These are phyloP conservation scores for Carex pumila DNA, from an alignment of 176 grass and related monocot genomes.

Conservation along the genomic window DNA sequence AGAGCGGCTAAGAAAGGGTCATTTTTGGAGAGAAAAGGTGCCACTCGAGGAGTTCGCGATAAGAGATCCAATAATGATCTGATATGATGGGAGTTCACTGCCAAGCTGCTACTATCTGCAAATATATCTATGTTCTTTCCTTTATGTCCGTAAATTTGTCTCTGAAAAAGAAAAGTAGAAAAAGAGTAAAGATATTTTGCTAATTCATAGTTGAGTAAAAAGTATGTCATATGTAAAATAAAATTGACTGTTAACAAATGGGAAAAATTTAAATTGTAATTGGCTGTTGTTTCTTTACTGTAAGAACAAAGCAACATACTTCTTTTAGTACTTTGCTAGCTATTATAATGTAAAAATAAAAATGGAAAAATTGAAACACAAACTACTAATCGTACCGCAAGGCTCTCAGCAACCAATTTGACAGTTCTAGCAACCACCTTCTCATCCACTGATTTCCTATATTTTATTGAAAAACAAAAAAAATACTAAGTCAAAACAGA, in stretches of 20 bases:
- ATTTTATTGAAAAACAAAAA: neutral
- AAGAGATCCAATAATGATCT: conserved; percentile 81
- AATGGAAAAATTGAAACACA: neutral
- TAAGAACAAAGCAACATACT: neutral
- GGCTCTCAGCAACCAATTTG: conserved; percentile 83
- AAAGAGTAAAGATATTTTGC: neutral
- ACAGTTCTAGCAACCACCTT: conserved; percentile 62
- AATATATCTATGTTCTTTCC: conserved; percentile 86
- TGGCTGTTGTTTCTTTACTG: neutral
- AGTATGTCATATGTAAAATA: neutral
- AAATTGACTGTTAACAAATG: neutral
- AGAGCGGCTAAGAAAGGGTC: conserved; percentile 68
- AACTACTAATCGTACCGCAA: conserved; percentile 58
- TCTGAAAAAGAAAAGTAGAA: conserved; percentile 45
- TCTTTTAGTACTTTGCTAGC: neutral
- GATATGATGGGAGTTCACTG: conserved; percentile 63
- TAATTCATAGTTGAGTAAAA: neutral
- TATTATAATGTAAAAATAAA: neutral
- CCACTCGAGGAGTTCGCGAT: conserved; percentile 83
- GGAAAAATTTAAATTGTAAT: neutral
- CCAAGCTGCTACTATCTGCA: conserved; percentile 75
- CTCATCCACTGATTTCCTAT: conserved; percentile 67
- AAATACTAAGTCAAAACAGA: neutral
- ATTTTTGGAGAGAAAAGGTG: conserved; percentile 87
- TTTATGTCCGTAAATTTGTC: conserved; percentile 76